phyloP scores from a whole-genome alignment of 768 basidiomycete species.

The Collybiopsis luxurians region DNA sequence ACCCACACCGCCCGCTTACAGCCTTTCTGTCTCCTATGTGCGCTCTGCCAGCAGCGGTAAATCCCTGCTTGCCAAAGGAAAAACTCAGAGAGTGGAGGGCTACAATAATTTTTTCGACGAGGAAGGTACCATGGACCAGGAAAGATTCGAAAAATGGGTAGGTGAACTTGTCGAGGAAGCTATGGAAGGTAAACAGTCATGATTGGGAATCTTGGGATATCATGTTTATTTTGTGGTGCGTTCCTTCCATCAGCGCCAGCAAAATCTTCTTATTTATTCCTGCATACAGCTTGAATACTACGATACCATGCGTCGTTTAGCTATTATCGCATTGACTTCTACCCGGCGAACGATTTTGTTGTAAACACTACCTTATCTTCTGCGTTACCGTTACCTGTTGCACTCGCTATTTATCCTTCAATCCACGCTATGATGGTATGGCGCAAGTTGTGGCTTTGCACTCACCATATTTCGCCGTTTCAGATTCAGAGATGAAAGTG shows the following conservation, averaged over 20 bases:
- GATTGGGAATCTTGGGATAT: neutral
- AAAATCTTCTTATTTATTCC: neutral
- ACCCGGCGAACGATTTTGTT: neutral
- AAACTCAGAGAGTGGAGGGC: slow-evolving; percentile 50
- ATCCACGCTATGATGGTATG: too few species aligned
- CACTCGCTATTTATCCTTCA: too few species aligned
- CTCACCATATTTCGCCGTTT: too few species aligned
- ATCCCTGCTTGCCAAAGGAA: slow-evolving; percentile 72
- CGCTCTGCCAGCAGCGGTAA: slow-evolving; percentile 86
- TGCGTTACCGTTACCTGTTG: too few species aligned
- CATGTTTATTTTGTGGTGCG: neutral
- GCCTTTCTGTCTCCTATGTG: slow-evolving; percentile 64
- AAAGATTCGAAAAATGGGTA: slow-evolving; percentile 75
- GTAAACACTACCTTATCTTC: neutral
- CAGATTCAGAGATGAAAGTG: too few species aligned
- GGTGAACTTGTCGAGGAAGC: slow-evolving; percentile 66
- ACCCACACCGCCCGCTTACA: slow-evolving; percentile 61
- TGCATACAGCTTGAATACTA: neutral
- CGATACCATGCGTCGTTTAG: neutral
- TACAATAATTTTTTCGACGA: slow-evolving; percentile 83
- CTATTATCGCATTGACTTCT: neutral
- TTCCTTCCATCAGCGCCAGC: neutral
- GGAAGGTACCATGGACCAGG: slow-evolving; percentile 75
- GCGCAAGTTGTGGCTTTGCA: too few species aligned
- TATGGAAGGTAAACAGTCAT: slow-evolving; percentile 67